Base-by-base conservation (phyloP, 495 filamentous ascomycete genomes). In the Saxophila tyrrhenica region DNA sequence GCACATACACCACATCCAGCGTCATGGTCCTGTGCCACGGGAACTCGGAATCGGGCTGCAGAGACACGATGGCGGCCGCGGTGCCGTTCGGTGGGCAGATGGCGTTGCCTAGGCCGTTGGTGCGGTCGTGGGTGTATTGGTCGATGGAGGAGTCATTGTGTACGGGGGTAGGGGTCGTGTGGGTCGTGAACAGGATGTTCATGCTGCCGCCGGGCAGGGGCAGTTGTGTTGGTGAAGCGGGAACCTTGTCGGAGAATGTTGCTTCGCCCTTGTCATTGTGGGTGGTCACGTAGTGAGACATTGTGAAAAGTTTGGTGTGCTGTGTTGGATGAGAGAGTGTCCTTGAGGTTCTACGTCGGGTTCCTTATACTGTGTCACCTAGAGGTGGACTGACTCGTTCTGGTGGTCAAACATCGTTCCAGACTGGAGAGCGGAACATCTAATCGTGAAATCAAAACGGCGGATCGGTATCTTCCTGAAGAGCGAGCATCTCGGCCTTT, bases 21-120 rank as follows among this genome's bases (percentile, higher is more conserved):
- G 48, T 52, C 23, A 61, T 55, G 1, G 65, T 68, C 11, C 65
- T 55, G 53, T 68, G 67, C 62, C 64, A 64, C n/a, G 45, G 16
- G 13, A 2, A 17, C 15, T 15, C 24, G 1, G 55, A 22, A 15
- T 49, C 25, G 15, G 60, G 57, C 38, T n/a, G 21, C 17, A 62
- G 20, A 23, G 9, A 20, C 19, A 62, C 35, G 23, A 60, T 48
- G 2, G 52, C 46, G 1, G 41, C 29, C 2, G 53, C 52, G n/a
- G 41, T 43, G 11, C 52, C 57, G 19, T 46, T 25, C 1, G 19
- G 8, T 9, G 57, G 54, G 25, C 48, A 56, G 9, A 60, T 39
- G 1, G 15, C 32, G 19, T 35, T 47, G 9, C 43, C 50, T 1
- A 56, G 19, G 8, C 50, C 55, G 19, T 57, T 15, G 2, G 22